phyloP scores from a whole-genome alignment of 139 green algal genomes.

The Raphidocelis subcapitata region DNA sequence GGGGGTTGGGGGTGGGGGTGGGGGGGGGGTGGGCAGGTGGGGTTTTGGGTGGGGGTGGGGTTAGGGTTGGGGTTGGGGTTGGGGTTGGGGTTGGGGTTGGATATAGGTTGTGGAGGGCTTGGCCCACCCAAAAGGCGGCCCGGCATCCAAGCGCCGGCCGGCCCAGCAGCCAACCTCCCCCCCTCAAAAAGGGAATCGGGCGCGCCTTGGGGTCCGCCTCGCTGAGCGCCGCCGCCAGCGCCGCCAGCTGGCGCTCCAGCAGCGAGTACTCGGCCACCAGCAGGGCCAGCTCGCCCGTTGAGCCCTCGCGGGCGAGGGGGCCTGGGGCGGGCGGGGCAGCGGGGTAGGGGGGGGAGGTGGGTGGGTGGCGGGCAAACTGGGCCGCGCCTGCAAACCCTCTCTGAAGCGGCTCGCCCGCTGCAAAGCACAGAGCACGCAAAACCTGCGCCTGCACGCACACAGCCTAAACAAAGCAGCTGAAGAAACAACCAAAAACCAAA shows the following conservation, averaged over 20 bases:
- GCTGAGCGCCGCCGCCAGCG: slow-evolving; percentile 43
- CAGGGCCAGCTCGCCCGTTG: slow-evolving; percentile 81
- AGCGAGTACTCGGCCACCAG: slow-evolving; percentile 87
- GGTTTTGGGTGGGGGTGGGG: too few relatives aligned
- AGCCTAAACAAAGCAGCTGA: background rate
- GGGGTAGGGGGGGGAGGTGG: too few relatives aligned
- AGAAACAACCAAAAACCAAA: background rate
- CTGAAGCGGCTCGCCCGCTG: background rate
- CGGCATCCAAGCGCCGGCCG: too few relatives aligned
- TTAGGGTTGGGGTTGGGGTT: too few relatives aligned
- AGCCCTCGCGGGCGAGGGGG: slow-evolving; percentile 45
- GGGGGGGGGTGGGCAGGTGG: too few relatives aligned
- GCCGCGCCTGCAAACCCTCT: too few relatives aligned
- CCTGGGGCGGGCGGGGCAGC: slow-evolving; percentile 22
- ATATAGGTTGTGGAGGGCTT: too few relatives aligned
- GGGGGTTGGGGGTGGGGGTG: too few relatives aligned
- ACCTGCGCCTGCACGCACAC: background rate
- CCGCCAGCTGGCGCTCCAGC: slow-evolving; percentile 74
- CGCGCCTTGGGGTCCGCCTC: background rate
- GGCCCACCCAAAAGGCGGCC: too few relatives aligned
- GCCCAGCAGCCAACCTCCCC: background rate
- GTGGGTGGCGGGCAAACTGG: too few relatives aligned
- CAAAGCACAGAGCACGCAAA: background rate
- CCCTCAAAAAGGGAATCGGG: background rate
- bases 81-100: too few relatives aligned